Evolutionary conservation across 1,284 basidiomycete genomes (phyloP).

Genomic region (Sporisorium graminicola): DNA sequence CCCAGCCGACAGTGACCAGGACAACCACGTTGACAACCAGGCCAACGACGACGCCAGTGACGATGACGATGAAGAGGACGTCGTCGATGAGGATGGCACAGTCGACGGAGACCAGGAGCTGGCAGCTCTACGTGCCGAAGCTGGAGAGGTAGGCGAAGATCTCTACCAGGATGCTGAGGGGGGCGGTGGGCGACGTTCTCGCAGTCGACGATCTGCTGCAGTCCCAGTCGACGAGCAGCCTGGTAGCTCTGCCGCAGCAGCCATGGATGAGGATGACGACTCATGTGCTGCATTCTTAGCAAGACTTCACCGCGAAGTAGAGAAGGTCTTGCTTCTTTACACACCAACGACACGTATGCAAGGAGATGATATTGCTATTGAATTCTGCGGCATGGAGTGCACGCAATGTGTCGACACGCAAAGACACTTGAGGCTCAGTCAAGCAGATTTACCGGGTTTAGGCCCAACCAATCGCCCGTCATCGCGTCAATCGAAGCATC

Average conservation of each 20-base stretch:
- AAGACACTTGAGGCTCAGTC: too few species aligned
- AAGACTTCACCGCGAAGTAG: constrained; percentile 2
- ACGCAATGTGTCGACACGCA: too few species aligned
- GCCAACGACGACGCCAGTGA: constrained; percentile 35
- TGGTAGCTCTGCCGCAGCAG: background rate
- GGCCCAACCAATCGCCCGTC: constrained; percentile 7
- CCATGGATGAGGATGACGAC: constrained; percentile 38
- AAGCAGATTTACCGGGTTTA: background rate
- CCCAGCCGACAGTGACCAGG: constrained; percentile 9
- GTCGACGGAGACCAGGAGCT: constrained; percentile 64
- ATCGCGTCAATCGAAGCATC: constrained; percentile 14
- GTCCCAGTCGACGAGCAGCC: constrained; percentile 2
- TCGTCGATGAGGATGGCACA: constrained; percentile 51
- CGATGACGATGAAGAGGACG: constrained; percentile 35
- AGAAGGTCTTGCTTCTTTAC: background rate
- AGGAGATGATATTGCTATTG: too few species aligned
- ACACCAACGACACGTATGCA: too few species aligned
- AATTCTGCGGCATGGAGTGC: too few species aligned
- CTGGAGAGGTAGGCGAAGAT: constrained; percentile 51
- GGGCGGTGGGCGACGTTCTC: constrained; percentile 26
- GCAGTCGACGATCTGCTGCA: constrained; percentile 27
- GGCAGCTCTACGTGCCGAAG: constrained; percentile 55
- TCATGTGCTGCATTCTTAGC: background rate
- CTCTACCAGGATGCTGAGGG: constrained; percentile 25
- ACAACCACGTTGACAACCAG: constrained; percentile 18